Base-by-base conservation (phyloP, 306 rosid species). In the Heteromeles arbutifolia region DNA sequence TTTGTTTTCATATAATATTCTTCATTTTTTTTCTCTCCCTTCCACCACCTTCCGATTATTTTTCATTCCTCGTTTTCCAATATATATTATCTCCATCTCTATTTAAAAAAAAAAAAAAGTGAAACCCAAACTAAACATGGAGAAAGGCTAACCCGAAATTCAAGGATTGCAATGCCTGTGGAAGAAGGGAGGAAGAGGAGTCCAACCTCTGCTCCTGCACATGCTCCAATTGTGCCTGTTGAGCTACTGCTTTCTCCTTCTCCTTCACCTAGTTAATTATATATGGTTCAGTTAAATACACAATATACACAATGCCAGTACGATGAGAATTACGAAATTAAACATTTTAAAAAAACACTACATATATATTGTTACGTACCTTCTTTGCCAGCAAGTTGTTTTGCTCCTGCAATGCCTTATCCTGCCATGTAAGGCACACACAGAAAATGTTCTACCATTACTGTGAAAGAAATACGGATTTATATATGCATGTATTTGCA, bases 381-480 rank as follows among this genome's bases (percentile, higher is more conserved):
- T 86, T 82, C 80, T 90, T 87, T 45, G 82, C 22, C 65, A 95
- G 90, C 72, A 76, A 19, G 68, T 84, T 90, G 82, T 95, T 92
- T 64, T 87, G 97, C 74, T 90, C 97, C 67, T 81, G 89, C 45
- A 95, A 85, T 57, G 85, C 86, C 86, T 86, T 95, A 65, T 85
- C 97, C 97, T 92, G 83, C 72, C 43, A 78, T 61, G 67, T 6
- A 29, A 80, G 6, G 53, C 69, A 26, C 29, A 37, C 10, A 39
- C 48, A 21, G 15, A 18, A 9, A 37, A 19, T 4, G 8, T 3
- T 18, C 44, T n/a, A 64, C 44, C 43, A 19, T 64, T 64, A 29
- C 7, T 17, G 41, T 21, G 19, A 64, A 43, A 31, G 22, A 9
- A 18, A 25, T 37, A 26, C 32, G 8, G 11, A n/a, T 15, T 73